Base-by-base conservation (phyloP, 208 protist species). In the Trypanosoma boissoni region DNA sequence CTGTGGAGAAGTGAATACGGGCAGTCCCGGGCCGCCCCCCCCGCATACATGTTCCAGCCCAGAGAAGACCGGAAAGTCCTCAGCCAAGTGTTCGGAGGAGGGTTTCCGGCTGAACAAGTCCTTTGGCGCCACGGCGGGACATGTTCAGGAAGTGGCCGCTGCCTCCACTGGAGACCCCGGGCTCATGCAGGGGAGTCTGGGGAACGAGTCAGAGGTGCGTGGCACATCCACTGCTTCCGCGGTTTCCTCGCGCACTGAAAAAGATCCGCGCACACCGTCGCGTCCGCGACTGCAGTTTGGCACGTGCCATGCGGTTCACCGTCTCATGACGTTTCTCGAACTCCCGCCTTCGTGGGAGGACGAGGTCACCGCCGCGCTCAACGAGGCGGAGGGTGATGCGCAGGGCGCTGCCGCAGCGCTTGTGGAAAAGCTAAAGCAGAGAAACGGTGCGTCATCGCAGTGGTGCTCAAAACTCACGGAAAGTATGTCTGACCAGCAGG, bases 361-460 rank as follows among this genome's bases (percentile, higher is more conserved):
- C 0, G 74, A 88, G 63, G 76, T 79, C 28, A 76, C 86, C 43
- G 50, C 61, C 20, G 69, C 76, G 39, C 69, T 92, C 31, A 89
- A 92, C 48, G 73, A 59, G 8, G 79, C 77, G 10, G 58, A 83
- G 44, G 86, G 86, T 14, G 76, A 92, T 56, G 73, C 77, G 6
- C 66, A 83, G 53, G 44, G 74, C 52, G 80, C 80, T 0, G 68
- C 74, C 5, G 64, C 62, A 12, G 63, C 41, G n/a, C 36, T 83
- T 4, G 29, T 46, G 21, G 26, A 14, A 21, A 83, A 80, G 58
- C 63, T 68, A 21, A 73, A 71, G 36, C 16, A 67, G 45, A 59
- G 65, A 10, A 71, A 76, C 39, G 61, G 64, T 6, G n/a, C 12
- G 1, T 2, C 58, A 9, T 43, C 64, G 6, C 45, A 34, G 18